Evolutionary conservation across 768 basidiomycete species (phyloP).

Genomic region (Favolaschia claudopus): DNA sequence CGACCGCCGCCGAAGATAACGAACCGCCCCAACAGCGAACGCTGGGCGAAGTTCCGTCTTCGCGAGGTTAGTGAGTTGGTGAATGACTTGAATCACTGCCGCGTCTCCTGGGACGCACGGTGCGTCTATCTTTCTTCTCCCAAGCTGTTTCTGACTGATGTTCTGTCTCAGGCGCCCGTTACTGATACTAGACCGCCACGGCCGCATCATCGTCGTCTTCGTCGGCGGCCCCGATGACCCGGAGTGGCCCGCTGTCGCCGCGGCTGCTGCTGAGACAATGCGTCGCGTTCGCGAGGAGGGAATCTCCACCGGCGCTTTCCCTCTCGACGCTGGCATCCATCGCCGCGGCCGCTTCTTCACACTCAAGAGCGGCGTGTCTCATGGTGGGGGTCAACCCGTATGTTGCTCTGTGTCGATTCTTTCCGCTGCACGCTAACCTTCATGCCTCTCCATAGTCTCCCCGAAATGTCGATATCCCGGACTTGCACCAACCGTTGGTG

Average conservation of each 20-base stretch:
- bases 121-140: not conserved
- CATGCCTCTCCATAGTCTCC: not conserved
- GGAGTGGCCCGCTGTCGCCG: not conserved
- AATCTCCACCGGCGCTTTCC: not conserved
- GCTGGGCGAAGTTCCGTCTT: not conserved
- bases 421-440: too few relatives aligned
- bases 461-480: slow-evolving; percentile 7
- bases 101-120: slow-evolving; percentile 6
- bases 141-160: not conserved
- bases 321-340: slow-evolving; percentile 8
- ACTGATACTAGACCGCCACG: slow-evolving; percentile 13
- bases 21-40: not conserved
- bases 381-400: slow-evolving; percentile 37
- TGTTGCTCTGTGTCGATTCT: not conserved
- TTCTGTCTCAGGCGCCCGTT: not conserved
- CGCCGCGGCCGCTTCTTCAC: slow-evolving; percentile 31
- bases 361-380: slow-evolving; percentile 31
- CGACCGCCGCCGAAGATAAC: not conserved
- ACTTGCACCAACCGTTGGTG: not conserved
- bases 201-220: slow-evolving; percentile 13
- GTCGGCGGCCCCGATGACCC: slow-evolving; percentile 23
- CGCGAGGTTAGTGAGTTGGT: not conserved
- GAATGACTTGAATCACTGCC: not conserved
- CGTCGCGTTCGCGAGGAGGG: not conserved
- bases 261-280: slow-evolving; percentile 3